phyloP scores from a whole-genome alignment of 2,329 filamentous ascomycete species.

The Phyllosticta capitalensis region DNA sequence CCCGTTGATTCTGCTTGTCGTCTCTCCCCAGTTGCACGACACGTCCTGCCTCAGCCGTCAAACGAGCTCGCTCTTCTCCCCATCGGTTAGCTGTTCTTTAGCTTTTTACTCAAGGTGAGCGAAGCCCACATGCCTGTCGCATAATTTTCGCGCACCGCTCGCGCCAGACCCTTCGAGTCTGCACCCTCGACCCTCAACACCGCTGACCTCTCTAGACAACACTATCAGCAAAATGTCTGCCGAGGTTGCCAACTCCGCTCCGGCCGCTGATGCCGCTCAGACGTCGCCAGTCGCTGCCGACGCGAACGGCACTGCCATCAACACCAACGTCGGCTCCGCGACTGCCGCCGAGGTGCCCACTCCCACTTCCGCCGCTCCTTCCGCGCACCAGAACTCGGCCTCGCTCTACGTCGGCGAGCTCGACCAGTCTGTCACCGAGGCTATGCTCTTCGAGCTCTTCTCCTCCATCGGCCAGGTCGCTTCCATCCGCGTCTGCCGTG shows the following conservation, averaged over 20 bases:
- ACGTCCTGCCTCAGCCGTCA: not conserved
- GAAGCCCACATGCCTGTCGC: not conserved
- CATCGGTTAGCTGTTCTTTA: not conserved
- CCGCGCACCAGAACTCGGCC: constrained; percentile 83
- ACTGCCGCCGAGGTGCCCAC: constrained; percentile 58
- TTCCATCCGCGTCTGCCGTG: constrained; percentile 98
- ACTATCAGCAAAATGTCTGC: constrained; percentile 27
- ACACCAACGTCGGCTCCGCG: constrained; percentile 63
- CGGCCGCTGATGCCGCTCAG: constrained; percentile 62
- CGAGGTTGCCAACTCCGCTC: constrained; percentile 37
- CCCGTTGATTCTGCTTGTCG: not conserved
- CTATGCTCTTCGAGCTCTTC: constrained; percentile 99
- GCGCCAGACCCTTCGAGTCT: not conserved
- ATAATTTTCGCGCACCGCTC: not conserved
- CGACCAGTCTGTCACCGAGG: constrained; percentile 94
- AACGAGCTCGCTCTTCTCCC: not conserved
- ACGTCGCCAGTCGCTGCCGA: constrained; percentile 57
- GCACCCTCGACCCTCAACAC: not conserved
- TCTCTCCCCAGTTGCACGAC: not conserved
- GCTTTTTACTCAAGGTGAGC: not conserved
- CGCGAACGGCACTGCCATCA: constrained; percentile 53
- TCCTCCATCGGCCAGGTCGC: constrained; percentile 98
- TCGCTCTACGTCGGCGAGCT: constrained; percentile 99
- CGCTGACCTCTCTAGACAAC: constrained; percentile 17
- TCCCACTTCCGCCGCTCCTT: constrained; percentile 59